Conservation (phyloP, 441 rosid genomes). For the Melastoma candidum region DNA sequence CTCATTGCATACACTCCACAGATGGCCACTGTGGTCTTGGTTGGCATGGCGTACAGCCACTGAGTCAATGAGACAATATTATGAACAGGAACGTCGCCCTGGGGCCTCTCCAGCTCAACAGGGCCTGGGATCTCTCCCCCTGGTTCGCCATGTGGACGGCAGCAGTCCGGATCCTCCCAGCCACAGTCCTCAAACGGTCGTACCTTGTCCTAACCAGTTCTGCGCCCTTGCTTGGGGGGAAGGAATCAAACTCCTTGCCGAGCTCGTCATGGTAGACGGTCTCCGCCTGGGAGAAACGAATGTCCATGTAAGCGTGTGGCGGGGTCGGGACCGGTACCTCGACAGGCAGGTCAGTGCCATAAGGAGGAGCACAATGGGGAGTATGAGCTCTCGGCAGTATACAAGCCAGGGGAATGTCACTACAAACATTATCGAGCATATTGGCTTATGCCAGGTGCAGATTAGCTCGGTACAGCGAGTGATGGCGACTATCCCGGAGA, state of each 20-base stretch:
- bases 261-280: slow-evolving; percentile 32
- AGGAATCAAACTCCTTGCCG: slow-evolving; percentile 48
- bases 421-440: slow-evolving; percentile 30
- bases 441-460: slow-evolving; percentile 36
- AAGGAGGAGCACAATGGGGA: slow-evolving; percentile 27
- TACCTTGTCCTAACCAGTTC: slow-evolving; percentile 39
- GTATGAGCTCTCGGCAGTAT: slow-evolving; percentile 30
- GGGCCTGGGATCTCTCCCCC: slow-evolving; percentile 38
- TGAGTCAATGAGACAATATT: slow-evolving; percentile 31
- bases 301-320: slow-evolving; percentile 51
- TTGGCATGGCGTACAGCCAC: slow-evolving; percentile 26
- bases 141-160: slow-evolving; percentile 60
- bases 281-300: slow-evolving; percentile 41
- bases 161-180: slow-evolving; percentile 42
- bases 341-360: slow-evolving; percentile 33
- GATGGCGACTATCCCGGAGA: slow-evolving; percentile 28
- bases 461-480: slow-evolving; percentile 23
- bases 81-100: slow-evolving; percentile 44
- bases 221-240: slow-evolving; percentile 32
- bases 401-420: slow-evolving; percentile 26
- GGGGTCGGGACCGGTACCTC: slow-evolving; percentile 34
- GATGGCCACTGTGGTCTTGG: slow-evolving; percentile 24
- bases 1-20: slow-evolving; percentile 34
- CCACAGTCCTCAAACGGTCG: slow-evolving; percentile 44
- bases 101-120: slow-evolving; percentile 53